These are phyloP conservation scores for Diaporthe sp. DNA, from an alignment of 2,329 filamentous ascomycete species.

Conservation along the genomic window DNA sequence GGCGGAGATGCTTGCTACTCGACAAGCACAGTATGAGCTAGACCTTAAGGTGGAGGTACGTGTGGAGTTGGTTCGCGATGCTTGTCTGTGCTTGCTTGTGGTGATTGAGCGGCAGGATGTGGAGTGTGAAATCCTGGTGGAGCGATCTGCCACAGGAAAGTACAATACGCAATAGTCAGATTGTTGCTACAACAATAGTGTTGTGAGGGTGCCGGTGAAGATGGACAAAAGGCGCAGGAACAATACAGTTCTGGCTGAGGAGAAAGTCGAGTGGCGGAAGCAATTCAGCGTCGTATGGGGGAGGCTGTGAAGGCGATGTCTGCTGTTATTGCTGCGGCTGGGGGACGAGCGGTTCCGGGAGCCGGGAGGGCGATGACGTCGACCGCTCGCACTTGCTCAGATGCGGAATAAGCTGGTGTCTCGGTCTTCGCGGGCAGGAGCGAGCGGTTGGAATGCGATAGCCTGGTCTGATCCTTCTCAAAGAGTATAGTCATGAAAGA, in stretches of 20 bases:
- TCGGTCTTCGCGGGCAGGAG: slow-evolving; percentile 1
- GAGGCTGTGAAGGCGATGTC: slow-evolving; percentile 14
- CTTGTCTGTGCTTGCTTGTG: not conserved
- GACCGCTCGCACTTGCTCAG: slow-evolving; percentile 1
- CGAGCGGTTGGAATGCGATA: not conserved
- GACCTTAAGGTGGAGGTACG: slow-evolving; percentile 21
- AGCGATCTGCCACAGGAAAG: not conserved
- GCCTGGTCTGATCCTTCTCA: not conserved
- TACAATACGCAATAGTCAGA: not conserved
- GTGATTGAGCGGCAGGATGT: not conserved
- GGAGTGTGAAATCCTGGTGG: not conserved
- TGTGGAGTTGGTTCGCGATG: not conserved
- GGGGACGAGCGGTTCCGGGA: not conserved
- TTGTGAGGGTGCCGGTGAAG: not conserved
- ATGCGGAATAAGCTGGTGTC: slow-evolving; percentile 8
- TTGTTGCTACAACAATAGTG: slow-evolving; percentile 3
- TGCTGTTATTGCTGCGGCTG: slow-evolving; percentile 13
- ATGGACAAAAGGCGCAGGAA: not conserved
- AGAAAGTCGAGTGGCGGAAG: not conserved
- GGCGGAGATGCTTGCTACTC: not conserved
- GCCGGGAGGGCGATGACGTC: slow-evolving; percentile 24
- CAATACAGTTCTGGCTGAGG: not conserved
- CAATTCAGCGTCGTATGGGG: not conserved
- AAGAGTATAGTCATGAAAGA: no score
- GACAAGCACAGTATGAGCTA: slow-evolving; percentile 4